A percentile compares a stretch with the other conserved stretches of the same genome.
phyloP scores from a whole-genome alignment of 768 basidiomycete species.

The Russula olivacea region DNA sequence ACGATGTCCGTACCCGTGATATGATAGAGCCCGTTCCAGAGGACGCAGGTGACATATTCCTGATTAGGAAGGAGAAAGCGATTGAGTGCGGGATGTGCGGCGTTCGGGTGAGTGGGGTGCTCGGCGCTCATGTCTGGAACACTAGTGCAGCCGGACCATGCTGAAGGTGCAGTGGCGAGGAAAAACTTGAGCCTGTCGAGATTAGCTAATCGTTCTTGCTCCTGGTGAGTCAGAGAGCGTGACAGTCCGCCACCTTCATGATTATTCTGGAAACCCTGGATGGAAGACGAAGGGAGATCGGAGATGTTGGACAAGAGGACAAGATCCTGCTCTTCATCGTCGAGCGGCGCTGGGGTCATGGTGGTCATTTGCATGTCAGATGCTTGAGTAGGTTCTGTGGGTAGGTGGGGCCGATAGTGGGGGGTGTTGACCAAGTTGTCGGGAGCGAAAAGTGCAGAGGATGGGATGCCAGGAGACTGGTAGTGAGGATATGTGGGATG shows the following conservation, averaged over 20 bases:
- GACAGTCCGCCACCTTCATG: slow-evolving; percentile 34
- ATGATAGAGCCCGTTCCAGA: slow-evolving; percentile 88
- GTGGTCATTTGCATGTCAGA: slow-evolving; percentile 15
- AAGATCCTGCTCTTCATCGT: slow-evolving; percentile 24
- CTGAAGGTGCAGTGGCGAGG: slow-evolving; percentile 75
- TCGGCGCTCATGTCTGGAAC: slow-evolving; percentile 26
- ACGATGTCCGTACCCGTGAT: slow-evolving; percentile 98
- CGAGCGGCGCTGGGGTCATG: slow-evolving; percentile 21
- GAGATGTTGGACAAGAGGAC: slow-evolving; percentile 20
- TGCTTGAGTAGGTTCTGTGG: slow-evolving; percentile 10
- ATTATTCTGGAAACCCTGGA: slow-evolving; percentile 21
- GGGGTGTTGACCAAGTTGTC: slow-evolving; percentile 1
- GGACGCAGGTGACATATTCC: slow-evolving; percentile 85
- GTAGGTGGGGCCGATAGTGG: slow-evolving; percentile 12
- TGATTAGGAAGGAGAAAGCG: slow-evolving; percentile 83
- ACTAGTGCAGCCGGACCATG: slow-evolving; percentile 48
- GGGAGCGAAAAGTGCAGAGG: slow-evolving; percentile 16
- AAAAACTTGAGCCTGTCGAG: slow-evolving; percentile 85
- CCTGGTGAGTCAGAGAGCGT: slow-evolving; percentile 54
- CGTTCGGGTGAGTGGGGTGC: slow-evolving; percentile 36
- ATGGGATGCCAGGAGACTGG: slow-evolving; percentile 9
- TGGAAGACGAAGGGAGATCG: slow-evolving; percentile 16
- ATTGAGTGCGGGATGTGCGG: slow-evolving; percentile 73
- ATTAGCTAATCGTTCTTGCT: slow-evolving; percentile 65
- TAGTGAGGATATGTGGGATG: slow-evolving; percentile 22